Evolutionary conservation across 2,329 filamentous ascomycete species (phyloP), one percentile per base, ranked within the genome.

Genomic region (Talaromyces sp.): DNA sequence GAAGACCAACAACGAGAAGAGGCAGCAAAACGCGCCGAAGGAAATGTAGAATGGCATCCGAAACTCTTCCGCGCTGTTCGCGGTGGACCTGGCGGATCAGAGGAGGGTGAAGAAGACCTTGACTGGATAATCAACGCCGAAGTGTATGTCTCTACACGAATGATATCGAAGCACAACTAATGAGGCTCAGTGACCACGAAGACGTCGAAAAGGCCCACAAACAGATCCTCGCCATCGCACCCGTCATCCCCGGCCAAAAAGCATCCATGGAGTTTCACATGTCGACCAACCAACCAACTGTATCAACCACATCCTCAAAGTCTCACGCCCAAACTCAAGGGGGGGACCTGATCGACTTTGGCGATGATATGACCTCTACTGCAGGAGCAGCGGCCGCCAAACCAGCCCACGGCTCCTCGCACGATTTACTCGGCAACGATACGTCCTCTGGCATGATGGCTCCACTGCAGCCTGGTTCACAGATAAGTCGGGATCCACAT

Each of bases 121-220:
- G 95, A 98, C 76, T 99, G 92, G 91, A 93, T 98, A 71, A 90
- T 99, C 71, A 89, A 93, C 75, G 89, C 93, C 1, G 82, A 88
- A 62, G 85, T 99, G 92, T 96, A 77, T 59, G 44, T 55, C 2
- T 21, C 6, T 42, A 52, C 23, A 37, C n/a, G 23, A 25, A 39
- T 8, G 3, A 28, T 5, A 42, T 25, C 35, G 23, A 23, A 54
- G 5, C 14, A n/a, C 6, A 5, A 5, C 21, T 21, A 37, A 28
- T 23, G 7, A 40, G 42, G 14, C 21, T 31, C 64, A 88, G 86
- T 67, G 87, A 93, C 69, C 82, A 81, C 52, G 77, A 84, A 28
- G 84, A 88, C 3, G 86, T 91, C 0, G 80, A 89, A 68, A 83
- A 89, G 67, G 88, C 92, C 71, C 83, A 85, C 5, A 84, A 96